These are phyloP conservation scores for Barnettozyma sp. DNA, from an alignment of 805 yeast genomes.

Conservation along the genomic window DNA sequence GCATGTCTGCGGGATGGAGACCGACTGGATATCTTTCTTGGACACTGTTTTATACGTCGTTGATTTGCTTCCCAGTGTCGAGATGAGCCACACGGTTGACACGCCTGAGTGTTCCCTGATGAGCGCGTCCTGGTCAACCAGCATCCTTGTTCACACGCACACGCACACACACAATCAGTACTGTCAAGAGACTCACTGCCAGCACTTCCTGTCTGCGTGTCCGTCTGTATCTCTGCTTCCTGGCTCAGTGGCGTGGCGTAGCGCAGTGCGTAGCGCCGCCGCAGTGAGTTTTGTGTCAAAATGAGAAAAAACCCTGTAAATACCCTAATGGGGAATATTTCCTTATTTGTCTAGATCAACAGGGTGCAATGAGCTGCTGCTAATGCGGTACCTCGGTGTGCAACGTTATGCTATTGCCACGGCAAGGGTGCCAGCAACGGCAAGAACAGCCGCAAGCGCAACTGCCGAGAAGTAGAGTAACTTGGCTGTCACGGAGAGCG, in stretches of 20 bases:
- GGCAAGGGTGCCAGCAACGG: slow-evolving; percentile 22
- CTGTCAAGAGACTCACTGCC: too few relatives aligned
- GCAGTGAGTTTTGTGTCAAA: too few relatives aligned
- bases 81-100: slow-evolving; percentile 31
- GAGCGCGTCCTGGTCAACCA: slow-evolving; percentile 18
- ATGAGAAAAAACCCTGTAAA: slow-evolving; percentile 2
- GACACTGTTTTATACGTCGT: slow-evolving; percentile 23
- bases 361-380: neutral
- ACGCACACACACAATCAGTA: too few relatives aligned
- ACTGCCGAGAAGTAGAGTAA: slow-evolving; percentile 10
- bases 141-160: too few relatives aligned
- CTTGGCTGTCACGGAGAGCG: slow-evolving; percentile 27
- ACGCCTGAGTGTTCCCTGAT: slow-evolving; percentile 23
- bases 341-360: slow-evolving; percentile 1
- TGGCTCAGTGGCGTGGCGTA: too few relatives aligned
- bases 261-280: too few relatives aligned
- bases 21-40: slow-evolving; percentile 29
- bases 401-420: slow-evolving; percentile 18
- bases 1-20: slow-evolving; percentile 41
- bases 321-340: too few relatives aligned
- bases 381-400: too few relatives aligned
- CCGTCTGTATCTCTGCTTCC: too few relatives aligned
- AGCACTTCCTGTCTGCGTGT: too few relatives aligned
- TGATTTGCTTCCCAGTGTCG: slow-evolving; percentile 35
- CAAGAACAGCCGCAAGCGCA: slow-evolving; percentile 10